Conservation (phyloP, 495 filamentous ascomycete species). For the Baudoinia panamericana region DNA sequence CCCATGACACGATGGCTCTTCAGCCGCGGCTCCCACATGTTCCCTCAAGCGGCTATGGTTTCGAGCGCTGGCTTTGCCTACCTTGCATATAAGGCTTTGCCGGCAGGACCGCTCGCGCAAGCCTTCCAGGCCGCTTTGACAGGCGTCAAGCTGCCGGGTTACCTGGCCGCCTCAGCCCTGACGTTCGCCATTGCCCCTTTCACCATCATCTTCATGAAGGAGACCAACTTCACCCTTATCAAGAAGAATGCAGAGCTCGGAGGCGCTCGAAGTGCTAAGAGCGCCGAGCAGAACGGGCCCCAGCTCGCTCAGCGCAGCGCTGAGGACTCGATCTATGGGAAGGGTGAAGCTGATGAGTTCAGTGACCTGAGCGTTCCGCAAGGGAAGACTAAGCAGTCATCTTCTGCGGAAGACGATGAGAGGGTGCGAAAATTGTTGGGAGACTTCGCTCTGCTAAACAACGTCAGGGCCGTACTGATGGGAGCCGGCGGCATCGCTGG, state of each 20-base stretch:
- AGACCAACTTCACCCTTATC: slow-evolving; percentile 16
- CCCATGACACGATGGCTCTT: slow-evolving; percentile 12
- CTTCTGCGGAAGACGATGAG: slow-evolving; percentile 4
- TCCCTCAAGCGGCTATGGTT: slow-evolving; percentile 6
- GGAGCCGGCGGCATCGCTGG: slow-evolving; percentile 11
- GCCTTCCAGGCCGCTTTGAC: not conserved
- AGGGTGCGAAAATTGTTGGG: slow-evolving; percentile 10
- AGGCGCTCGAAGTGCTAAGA: slow-evolving; percentile 3
- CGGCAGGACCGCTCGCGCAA: not conserved
- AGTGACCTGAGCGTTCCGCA: slow-evolving; percentile 12
- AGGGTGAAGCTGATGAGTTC: slow-evolving; percentile 5
- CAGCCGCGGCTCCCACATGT: slow-evolving; percentile 14
- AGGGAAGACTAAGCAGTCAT: not conserved
- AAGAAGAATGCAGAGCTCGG: slow-evolving; percentile 13
- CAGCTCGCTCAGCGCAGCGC: not conserved
- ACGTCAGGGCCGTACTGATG: slow-evolving; percentile 8
- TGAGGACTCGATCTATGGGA: slow-evolving; percentile 5
- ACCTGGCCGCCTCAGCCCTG: slow-evolving; percentile 8
- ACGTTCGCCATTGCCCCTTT: slow-evolving; percentile 10
- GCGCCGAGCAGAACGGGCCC: slow-evolving; percentile 1
- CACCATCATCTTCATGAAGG: slow-evolving; percentile 8
- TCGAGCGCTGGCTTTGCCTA: slow-evolving; percentile 14
- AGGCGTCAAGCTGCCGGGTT: slow-evolving; percentile 1
- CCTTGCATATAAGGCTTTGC: slow-evolving; percentile 5
- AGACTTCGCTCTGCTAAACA: slow-evolving; percentile 13